Percentiles rank a stretch among this genome's conserved stretches.
Evolutionary conservation across 192 early-diverging fungal genomes (phyloP).

Genomic region (Obelidium mucronatum): DNA sequence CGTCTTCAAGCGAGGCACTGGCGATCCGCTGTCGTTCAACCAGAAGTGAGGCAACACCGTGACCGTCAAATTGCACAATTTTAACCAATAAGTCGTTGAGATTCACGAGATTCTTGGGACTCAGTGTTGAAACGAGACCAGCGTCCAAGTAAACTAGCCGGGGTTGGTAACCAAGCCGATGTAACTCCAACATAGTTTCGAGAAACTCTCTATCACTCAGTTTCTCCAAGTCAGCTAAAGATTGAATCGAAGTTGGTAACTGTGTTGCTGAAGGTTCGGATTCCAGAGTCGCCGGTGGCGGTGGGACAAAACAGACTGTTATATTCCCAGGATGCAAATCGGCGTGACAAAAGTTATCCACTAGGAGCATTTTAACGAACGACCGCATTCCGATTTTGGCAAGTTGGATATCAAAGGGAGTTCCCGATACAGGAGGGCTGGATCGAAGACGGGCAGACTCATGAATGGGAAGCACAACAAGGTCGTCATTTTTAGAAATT

Average conservation of each 20-base stretch:
- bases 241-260: background rate
- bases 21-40: slow-evolving; percentile 76
- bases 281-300: background rate
- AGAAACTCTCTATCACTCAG: slow-evolving; percentile 45
- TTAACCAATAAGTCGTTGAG: slow-evolving; percentile 93
- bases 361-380: slow-evolving; percentile 89
- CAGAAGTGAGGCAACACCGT: slow-evolving; percentile 83
- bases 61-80: slow-evolving; percentile 87
- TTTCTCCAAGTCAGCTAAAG: background rate
- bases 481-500: background rate
- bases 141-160: slow-evolving; percentile 89
- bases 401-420: slow-evolving; percentile 75
- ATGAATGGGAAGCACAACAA: slow-evolving; percentile 11
- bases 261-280: background rate
- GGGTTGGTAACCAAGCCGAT: slow-evolving; percentile 75
- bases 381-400: slow-evolving; percentile 83
- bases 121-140: slow-evolving; percentile 85
- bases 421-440: slow-evolving; percentile 35
- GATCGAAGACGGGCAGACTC: background rate
- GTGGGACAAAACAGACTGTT: slow-evolving; percentile 76
- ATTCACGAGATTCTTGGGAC: slow-evolving; percentile 76
- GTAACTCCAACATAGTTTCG: slow-evolving; percentile 57
- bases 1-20: background rate
- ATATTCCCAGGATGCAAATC: slow-evolving; percentile 96
- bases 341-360: slow-evolving; percentile 94